Conservation (phyloP, 164 flowering plant species). For the Tinospora cordifolia region DNA sequence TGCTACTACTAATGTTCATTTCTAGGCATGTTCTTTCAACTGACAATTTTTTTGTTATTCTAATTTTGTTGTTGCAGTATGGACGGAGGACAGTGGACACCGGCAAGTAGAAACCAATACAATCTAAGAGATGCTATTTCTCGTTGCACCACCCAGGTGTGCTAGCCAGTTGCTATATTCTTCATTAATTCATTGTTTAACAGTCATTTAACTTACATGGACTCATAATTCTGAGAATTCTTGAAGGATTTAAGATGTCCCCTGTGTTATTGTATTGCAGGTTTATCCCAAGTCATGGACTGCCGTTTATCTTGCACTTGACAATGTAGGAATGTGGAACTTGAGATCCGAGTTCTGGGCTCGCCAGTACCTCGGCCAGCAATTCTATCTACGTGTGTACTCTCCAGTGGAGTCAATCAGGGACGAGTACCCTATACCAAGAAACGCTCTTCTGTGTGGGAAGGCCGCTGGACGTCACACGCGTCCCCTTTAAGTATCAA, state of each 20-base stretch:
- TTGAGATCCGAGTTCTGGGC: conserved; percentile 81
- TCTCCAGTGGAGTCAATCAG: conserved; percentile 52
- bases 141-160: conserved; percentile 73
- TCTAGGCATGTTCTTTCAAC: background rate
- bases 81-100: conserved; percentile 78
- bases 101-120: conserved; percentile 46
- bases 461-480: conserved; percentile 52
- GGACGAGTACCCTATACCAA: conserved; percentile 78
- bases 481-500: conserved; percentile 41
- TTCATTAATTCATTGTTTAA: background rate
- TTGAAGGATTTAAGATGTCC: background rate
- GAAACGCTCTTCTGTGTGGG: conserved; percentile 76
- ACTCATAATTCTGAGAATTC: background rate
- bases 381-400: conserved; percentile 69
- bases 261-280: conserved; percentile 26
- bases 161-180: background rate
- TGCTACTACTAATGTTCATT: too few relatives aligned
- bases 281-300: conserved; percentile 89
- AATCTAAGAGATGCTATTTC: conserved; percentile 73
- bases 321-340: conserved; percentile 94
- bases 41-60: background rate
- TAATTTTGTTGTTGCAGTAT: conserved; percentile 40
- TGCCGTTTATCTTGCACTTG: conserved; percentile 62
- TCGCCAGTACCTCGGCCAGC: conserved; percentile 81
- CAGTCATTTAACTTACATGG: background rate